phyloP scores from a whole-genome alignment of 768 basidiomycete genomes.

The Rhodocollybia butyracea region DNA sequence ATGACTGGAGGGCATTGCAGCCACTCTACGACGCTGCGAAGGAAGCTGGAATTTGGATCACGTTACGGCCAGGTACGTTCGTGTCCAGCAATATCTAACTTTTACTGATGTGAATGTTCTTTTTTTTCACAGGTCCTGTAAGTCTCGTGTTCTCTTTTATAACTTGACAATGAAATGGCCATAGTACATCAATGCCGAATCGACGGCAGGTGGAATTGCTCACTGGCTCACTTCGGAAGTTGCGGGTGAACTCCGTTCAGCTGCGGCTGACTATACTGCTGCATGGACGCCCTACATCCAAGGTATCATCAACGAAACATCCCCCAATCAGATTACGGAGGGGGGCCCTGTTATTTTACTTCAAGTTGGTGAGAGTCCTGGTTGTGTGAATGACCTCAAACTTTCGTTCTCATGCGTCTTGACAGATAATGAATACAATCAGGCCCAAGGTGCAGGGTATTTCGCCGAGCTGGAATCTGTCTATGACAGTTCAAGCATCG shows the following conservation, averaged over 20 bases:
- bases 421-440: constrained; percentile 74
- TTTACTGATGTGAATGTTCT: neutral
- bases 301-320: constrained; percentile 57
- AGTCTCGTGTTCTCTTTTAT: constrained; percentile 11
- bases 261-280: constrained; percentile 63
- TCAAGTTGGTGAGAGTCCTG: constrained; percentile 5
- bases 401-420: neutral
- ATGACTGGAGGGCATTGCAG: constrained; percentile 63
- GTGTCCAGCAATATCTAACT: neutral
- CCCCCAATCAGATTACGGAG: constrained; percentile 61
- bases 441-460: constrained; percentile 49
- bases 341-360: constrained; percentile 78
- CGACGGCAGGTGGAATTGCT: constrained; percentile 53
- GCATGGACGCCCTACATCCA: constrained; percentile 75
- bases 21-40: constrained; percentile 74
- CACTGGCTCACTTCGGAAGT: constrained; percentile 54
- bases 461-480: constrained; percentile 58
- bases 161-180: neutral
- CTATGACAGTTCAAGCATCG: constrained; percentile 54
- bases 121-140: constrained; percentile 33
- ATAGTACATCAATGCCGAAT: constrained; percentile 69
- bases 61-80: constrained; percentile 70
- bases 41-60: constrained; percentile 72
- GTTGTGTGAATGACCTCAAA: too few relatives aligned
- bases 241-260: constrained; percentile 69